These are phyloP conservation scores for Neurospora africana DNA, from an alignment of 495 filamentous ascomycete genomes.

Conservation along the genomic window DNA sequence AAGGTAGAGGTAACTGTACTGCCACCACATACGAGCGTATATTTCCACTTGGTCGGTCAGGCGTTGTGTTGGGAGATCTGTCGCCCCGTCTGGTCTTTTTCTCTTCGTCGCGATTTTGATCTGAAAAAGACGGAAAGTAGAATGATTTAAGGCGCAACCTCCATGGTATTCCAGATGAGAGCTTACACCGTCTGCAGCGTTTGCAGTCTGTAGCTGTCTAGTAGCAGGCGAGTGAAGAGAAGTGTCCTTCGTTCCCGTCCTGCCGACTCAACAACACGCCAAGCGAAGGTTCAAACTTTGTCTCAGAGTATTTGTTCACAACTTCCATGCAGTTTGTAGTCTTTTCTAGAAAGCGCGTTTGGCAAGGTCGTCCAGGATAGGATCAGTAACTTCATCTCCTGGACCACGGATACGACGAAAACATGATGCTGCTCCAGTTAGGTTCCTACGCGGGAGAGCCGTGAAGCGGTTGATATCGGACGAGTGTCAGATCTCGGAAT, in stretches of 20 bases:
- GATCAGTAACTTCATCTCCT: background rate
- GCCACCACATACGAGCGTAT: background rate
- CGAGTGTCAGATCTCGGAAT: background rate
- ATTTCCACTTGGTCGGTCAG: background rate
- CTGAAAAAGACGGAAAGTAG: background rate
- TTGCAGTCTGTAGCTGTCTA: background rate
- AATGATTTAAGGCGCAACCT: background rate
- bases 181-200: background rate
- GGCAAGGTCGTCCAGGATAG: background rate
- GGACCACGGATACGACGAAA: background rate
- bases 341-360: background rate
- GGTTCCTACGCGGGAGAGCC: background rate
- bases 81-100: background rate
- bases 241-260: background rate
- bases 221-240: background rate
- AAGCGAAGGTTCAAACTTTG: background rate
- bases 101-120: background rate
- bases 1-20: background rate
- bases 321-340: background rate
- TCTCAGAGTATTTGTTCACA: background rate
- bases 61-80: background rate
- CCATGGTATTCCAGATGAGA: background rate
- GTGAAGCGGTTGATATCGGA: background rate
- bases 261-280: background rate
- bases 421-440: background rate